Base-by-base conservation (phyloP, 768 basidiomycete species). In the Tylopilus rubrobrunneus region DNA sequence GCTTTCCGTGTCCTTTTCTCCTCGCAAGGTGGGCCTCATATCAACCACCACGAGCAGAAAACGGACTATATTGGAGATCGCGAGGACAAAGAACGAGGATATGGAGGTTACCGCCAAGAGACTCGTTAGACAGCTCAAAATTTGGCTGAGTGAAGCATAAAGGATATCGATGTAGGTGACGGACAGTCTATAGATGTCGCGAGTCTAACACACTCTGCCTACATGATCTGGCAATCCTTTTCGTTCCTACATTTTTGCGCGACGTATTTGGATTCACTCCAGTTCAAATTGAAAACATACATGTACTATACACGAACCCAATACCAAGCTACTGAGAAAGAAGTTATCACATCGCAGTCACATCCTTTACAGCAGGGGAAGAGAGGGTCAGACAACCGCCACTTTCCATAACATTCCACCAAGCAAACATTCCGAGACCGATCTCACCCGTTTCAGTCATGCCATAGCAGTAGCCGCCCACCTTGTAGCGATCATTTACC, bases 21-120 rank as follows among this genome's bases (percentile, higher is more conserved):
- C 73, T 11, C 62, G 73, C 29, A 68, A 66, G 45, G 74, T 72
- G 12, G 75, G 75, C 14, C 62, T 76, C n/a, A 63, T 76, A 17
- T 57, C 61, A 27, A 62, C 62, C 29, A 58, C 67, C 27, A 52
- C 63, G 1, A 66, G 70, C 36, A 66, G 74, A 44, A 81, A 76
- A 59, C 70, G 78, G 47, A 85, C 82, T 5, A 77, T 87, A 44
- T 74, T 81, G 6, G 80, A 85, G 55, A 77, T 80, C 5, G 62
- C 72, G 9, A 61, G 84, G 48, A 68, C 69, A 11, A 74, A 74
- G 53, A 77, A 82, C 36, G 85, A 87, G 65, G 73, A 69, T 57
- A 65, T 89, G 37, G 86, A 88, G 67, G 62, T 68, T 4, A 67
- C 78, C 1, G 86, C 85, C 29, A 77, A 73, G 62, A 72, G 69